Conservation (phyloP, 2,329 filamentous ascomycete genomes). For the Exophiala sp. region DNA sequence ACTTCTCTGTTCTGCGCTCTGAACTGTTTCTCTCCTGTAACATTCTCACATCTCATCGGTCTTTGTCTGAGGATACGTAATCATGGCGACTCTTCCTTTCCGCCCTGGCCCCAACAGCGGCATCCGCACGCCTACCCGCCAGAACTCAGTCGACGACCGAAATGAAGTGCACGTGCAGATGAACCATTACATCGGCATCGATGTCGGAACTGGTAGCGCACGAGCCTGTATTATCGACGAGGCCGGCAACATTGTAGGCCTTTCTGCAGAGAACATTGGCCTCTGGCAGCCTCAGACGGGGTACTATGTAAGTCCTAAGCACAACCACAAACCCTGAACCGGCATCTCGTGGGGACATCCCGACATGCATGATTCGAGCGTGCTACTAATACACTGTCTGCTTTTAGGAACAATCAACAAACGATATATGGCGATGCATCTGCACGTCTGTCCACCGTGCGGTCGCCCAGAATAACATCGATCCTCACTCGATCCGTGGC, state of each 20-base stretch:
- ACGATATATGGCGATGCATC: constrained; percentile 94
- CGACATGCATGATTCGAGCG: background rate
- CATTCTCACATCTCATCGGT: background rate
- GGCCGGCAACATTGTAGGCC: constrained; percentile 75
- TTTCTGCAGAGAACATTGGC: constrained; percentile 72
- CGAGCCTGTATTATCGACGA: constrained; percentile 93
- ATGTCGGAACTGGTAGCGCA: constrained; percentile 93
- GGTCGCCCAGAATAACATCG: constrained; percentile 75
- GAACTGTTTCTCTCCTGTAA: background rate
- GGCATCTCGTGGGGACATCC: background rate
- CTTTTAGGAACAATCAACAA: constrained; percentile 87
- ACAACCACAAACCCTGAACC: background rate
- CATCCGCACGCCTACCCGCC: constrained; percentile 23
- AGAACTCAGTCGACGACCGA: constrained; percentile 45
- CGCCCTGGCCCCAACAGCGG: constrained; percentile 18
- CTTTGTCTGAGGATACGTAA: background rate
- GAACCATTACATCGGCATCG: constrained; percentile 76
- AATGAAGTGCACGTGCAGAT: constrained; percentile 56
- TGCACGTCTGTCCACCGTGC: constrained; percentile 82
- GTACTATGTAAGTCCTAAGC: constrained; percentile 59
- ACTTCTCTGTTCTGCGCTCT: background rate
- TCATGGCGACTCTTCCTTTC: constrained; percentile 17
- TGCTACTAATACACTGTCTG: background rate
- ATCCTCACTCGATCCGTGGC: constrained; percentile 72
- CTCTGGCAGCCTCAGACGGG: constrained; percentile 74